Evolutionary conservation across 73 alveolate species (phyloP).

Genomic region (Paramecium caudatum): DNA sequence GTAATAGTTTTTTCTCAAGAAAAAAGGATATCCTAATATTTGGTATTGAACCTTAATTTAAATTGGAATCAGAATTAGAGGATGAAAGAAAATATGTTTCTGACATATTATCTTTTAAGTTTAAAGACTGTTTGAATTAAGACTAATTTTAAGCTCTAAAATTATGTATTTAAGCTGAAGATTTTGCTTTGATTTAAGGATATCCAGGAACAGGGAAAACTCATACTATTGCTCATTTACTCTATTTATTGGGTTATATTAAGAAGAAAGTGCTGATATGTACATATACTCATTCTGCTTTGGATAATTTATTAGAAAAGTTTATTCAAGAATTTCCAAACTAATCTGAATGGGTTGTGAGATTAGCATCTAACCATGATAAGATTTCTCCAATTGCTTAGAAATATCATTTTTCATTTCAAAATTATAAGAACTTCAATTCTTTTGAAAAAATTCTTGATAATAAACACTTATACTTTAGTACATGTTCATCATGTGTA

Average conservation of each 20-base stretch:
- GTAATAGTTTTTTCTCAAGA: not conserved
- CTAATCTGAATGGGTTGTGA: not conserved
- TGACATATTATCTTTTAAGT: not conserved
- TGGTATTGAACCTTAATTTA: conserved; percentile 32
- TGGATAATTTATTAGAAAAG: not conserved
- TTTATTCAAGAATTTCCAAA: not conserved
- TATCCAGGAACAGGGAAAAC: not conserved
- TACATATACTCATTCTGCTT: not conserved
- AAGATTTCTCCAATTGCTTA: not conserved
- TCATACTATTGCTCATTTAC: not conserved
- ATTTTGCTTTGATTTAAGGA: conserved; percentile 31
- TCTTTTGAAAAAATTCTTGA: not conserved
- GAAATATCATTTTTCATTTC: not conserved
- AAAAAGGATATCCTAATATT: not conserved
- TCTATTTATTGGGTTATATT: conserved; percentile 3
- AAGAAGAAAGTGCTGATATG: not conserved
- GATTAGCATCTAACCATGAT: not conserved
- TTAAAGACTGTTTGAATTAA: not conserved
- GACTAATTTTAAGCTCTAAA: not conserved
- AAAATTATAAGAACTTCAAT: not conserved
- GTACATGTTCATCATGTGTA: not conserved
- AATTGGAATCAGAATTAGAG: not conserved
- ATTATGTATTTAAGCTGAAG: not conserved
- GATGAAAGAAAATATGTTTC: not conserved
- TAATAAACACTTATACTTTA: not conserved